Base-by-base conservation (phyloP, 2,329 filamentous ascomycete genomes). In the Neurospora sp. region DNA sequence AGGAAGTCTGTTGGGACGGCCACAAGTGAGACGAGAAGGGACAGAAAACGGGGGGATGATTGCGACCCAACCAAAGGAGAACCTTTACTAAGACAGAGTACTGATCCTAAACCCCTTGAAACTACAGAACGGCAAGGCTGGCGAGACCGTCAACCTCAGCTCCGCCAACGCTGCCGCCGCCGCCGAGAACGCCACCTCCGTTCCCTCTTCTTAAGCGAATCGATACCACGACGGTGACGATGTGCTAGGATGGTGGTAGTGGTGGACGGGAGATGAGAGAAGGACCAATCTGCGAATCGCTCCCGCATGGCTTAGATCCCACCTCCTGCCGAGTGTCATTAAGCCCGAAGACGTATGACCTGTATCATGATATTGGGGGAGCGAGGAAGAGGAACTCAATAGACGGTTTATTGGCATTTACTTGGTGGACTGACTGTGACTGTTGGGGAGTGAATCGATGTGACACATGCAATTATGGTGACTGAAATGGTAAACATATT, bases 51-150 rank as follows among this genome's bases (percentile, higher is more conserved):
- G 57, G 6, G n/a, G 40, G 8, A 33, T 15, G 66, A 8, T 36
- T n/a, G 39, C 39, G 39, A 40, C 39, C 39, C 2, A 15, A 15
- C 12, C 39, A 17, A 15, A 33, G 8, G 15, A 19, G 40, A 66
- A 67, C 17, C 8, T 28, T 12, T 12, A 66, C 40, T 6, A 4
- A 66, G 36, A 40, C 17, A 68, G 33, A 39, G 66, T 40, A 67
- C 66, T 71, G 69, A 74, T 70, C 69, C 78, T 79, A 78, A 17
- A 5, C 15, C 75, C 67, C 75, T 79, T 78, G 77, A 79, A 72
- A 80, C 11, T 52, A 81, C 82, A 98, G 96, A 93, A 93, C 84
- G 96, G 96, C 86, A 97, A 97, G 89, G 92, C 96, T 85, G 91
- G 93, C 81, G 95, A 98, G 66, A 76, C 85, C 79, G 92, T 92